These are phyloP conservation scores for Sphaerosporella brunnea DNA, from an alignment of 495 filamentous ascomycete genomes.

Conservation along the genomic window DNA sequence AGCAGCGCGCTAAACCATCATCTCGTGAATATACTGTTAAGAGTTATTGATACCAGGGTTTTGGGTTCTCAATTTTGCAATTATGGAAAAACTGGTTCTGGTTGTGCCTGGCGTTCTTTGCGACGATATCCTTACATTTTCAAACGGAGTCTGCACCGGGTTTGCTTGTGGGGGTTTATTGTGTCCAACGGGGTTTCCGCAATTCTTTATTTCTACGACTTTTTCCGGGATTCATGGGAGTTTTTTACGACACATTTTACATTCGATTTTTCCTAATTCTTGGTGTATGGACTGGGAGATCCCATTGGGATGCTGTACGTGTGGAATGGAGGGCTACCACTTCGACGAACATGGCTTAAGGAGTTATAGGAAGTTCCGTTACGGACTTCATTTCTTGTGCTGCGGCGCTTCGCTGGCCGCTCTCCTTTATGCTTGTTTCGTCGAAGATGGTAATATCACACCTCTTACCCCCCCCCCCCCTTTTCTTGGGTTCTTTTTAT, in stretches of 20 bases:
- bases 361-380: too few relatives aligned
- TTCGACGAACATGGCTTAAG: too few relatives aligned
- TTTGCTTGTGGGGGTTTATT: not conserved
- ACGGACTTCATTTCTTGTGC: not conserved
- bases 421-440: not conserved
- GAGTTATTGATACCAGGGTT: conserved; percentile 1
- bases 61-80: conserved; percentile 1
- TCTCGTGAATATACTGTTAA: not conserved
- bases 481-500: too few relatives aligned
- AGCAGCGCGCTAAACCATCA: not conserved
- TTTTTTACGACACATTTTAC: not conserved
- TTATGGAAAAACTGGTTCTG: not conserved
- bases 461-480: too few relatives aligned
- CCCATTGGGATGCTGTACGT: too few relatives aligned
- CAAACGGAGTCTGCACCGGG: not conserved
- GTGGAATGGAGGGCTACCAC: too few relatives aligned
- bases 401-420: not conserved
- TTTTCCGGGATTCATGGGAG: not conserved
- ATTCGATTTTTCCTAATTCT: not conserved
- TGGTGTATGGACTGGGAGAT: too few relatives aligned
- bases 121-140: not conserved
- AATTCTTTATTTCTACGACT: not conserved
- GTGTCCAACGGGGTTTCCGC: not conserved
- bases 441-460: not conserved
- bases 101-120: not conserved